Conservation (phyloP, 164 flowering plant genomes). For the Euptelea pleiosperma region DNA sequence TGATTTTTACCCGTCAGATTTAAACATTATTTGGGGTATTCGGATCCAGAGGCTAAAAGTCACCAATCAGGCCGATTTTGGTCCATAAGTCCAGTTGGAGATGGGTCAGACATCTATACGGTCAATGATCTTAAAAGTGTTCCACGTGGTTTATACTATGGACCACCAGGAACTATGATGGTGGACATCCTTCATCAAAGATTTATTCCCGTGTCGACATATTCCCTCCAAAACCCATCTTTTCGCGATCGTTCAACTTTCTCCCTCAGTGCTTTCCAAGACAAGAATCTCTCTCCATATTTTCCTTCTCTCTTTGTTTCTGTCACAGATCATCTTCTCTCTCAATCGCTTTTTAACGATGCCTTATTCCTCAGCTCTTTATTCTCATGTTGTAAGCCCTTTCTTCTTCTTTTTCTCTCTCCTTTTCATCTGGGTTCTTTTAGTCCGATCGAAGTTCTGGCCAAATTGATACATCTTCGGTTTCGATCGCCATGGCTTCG, state of each 20-base stretch:
- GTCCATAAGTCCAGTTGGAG: too few relatives aligned
- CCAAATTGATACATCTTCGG: constrained; percentile 4
- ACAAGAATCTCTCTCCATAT: constrained; percentile 50
- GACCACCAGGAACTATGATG: too few relatives aligned
- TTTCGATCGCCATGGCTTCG: constrained; percentile 43
- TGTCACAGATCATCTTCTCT: constrained; percentile 29
- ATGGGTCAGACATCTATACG: too few relatives aligned
- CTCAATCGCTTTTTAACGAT: constrained; percentile 32
- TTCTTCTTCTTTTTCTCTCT: constrained; percentile 13
- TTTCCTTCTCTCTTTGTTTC: constrained; percentile 13
- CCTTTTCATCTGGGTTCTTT: constrained; percentile 15
- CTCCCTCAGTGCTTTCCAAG: constrained; percentile 44
- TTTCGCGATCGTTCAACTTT: constrained; percentile 13
- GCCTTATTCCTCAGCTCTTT: constrained; percentile 23
- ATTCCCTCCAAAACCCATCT: constrained; percentile 22
- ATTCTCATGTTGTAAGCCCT: constrained; percentile 8
- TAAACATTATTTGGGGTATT: too few relatives aligned
- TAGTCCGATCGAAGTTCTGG: not conserved
- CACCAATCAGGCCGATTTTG: too few relatives aligned
- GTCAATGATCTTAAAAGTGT: too few relatives aligned
- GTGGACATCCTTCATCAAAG: too few relatives aligned
- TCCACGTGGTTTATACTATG: too few relatives aligned
- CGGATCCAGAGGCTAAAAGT: too few relatives aligned
- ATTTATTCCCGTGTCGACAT: constrained; percentile 32
- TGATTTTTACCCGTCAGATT: too few relatives aligned